Percentiles rank a stretch among this genome's conserved stretches.
Conservation (phyloP, 345 rosid species). For the Camelina laxa region DNA sequence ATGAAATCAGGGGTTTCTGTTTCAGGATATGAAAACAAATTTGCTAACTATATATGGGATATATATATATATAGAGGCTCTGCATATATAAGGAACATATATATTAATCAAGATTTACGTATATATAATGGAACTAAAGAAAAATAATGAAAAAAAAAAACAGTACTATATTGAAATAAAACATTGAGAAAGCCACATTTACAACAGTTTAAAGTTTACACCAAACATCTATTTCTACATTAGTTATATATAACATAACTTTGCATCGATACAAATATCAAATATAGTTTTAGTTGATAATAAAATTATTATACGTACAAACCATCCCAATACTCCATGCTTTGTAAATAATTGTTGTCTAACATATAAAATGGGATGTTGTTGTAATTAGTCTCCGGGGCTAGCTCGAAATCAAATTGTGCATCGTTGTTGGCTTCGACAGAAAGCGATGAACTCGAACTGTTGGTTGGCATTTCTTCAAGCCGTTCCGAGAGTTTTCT, state of each 20-base stretch:
- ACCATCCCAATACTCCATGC: constrained; percentile 61
- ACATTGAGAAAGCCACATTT: constrained; percentile 30
- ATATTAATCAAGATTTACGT: neutral
- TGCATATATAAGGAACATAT: neutral
- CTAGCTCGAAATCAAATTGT: constrained; percentile 54
- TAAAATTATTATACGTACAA: constrained; percentile 33
- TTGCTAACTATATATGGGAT: neutral
- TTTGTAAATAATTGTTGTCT: constrained; percentile 45
- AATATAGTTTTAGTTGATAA: neutral
- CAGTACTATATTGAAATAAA: constrained; percentile 5
- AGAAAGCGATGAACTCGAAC: constrained; percentile 59
- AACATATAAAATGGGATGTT: constrained; percentile 52
- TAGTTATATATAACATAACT: neutral
- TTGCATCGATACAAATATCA: neutral
- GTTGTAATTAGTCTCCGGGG: constrained; percentile 50
- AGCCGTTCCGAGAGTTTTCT: constrained; percentile 50
- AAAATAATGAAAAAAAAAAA: neutral
- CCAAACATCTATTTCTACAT: constrained; percentile 29
- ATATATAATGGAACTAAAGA: neutral
- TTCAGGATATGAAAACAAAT: constrained; percentile 6
- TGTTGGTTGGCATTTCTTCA: constrained; percentile 54
- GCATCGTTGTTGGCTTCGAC: constrained; percentile 49
- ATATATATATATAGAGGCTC: neutral
- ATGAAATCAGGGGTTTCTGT: constrained; percentile 4
- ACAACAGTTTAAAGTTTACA: constrained; percentile 18